Base-by-base conservation (phyloP, 352 stramenopile genomes). In the Elongisporangium senticosum region DNA sequence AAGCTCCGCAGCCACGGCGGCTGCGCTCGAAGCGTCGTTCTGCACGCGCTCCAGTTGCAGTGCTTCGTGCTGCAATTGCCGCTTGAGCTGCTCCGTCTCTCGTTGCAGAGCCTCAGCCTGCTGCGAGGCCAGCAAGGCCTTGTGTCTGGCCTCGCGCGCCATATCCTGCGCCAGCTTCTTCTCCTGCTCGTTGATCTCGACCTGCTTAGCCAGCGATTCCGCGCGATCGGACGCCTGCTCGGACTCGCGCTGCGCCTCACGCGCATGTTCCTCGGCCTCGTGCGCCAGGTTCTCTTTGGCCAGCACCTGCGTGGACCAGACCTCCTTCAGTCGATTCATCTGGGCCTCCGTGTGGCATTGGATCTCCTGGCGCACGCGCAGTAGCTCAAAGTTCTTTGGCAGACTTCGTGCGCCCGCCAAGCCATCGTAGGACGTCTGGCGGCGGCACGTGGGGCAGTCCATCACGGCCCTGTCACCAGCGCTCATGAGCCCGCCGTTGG, bases 181-280 rank as follows among this genome's bases (percentile, higher is more conserved):
- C 68, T 92, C 84, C 52, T 91, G 80, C 57, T 91, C 81, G 56
- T 92, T 94, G 58, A 91, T 88, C 53, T 87, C 75, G 58, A 94
- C 84, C 60, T 94, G 84, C 40, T 85, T 81, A 22, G 77, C 74
- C 26, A 94, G 65, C 47, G 83, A 86, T 23, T 72, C 68, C 50
- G 84, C 80, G 24, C 79, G 77, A 51, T 90, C 75, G 2, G 80
- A 81, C 10, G 82, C 82, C 59, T 91, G 70, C 8, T 84, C 80
- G 51, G 78, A 87, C 62, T 94, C 79, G n/a, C 83, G 67, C 58
- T 91, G 81, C 5, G 84, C 84, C 15, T 77, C 67, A 24, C 81
- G 80, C 15, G 84, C 84, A 50, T 89, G 75, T 53, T 87, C 71
- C 54, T 94, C 75, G 14, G 84, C 84, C 62, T 90, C 80, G n/a